Base-by-base conservation (phyloP, 306 rosid species). In the Astragalus glycyphyllos region DNA sequence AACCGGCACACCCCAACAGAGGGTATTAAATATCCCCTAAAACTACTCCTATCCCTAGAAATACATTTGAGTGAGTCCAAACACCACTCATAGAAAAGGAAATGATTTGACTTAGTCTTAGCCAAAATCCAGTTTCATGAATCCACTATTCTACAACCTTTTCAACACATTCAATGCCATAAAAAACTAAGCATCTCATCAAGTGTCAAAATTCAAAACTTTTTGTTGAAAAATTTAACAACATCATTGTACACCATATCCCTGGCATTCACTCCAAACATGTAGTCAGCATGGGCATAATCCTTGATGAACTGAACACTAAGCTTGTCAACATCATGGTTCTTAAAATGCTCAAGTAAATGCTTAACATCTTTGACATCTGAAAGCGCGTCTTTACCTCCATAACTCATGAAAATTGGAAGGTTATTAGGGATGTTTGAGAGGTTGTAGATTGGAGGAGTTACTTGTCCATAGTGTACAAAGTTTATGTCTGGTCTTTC, bases 381-480 rank as follows among this genome's bases (percentile, higher is more conserved):
- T 0, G 97, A 76, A 12, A 89, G 86, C 0, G 94, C 94, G n/a
- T 92, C 97, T 9, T 11, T 12, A 46, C 89, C 94, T 0, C 97
- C 97, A 11, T 87, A 85, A 85, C 92, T 89, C 26, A 92, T 48
- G 70, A 89, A 89, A 7, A 92, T 55, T 26, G 97, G 87, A 23
- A 92, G 62, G 56, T 89, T 12, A 0, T 12, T 70, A 17, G 97
- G 94, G 40, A 92, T 87, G 62, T 83, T 86, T 8, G 96, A 71
- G 38, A 92, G 79, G 82, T 89, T 77, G 37, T 92, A 92, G n/a
- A 23, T 0, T 0, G 96, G 97, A 41, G 97, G 94, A 1, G 3
- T 4, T 3, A 53, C 8, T 5, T 60, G 49, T 32, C 92, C 86
- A 9, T 87, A 84, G 32, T 79, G 83, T 68, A 11, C 11, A 8